These are phyloP conservation scores for Gloeostereum incarnatum DNA, from an alignment of 768 basidiomycete genomes.

Conservation along the genomic window DNA sequence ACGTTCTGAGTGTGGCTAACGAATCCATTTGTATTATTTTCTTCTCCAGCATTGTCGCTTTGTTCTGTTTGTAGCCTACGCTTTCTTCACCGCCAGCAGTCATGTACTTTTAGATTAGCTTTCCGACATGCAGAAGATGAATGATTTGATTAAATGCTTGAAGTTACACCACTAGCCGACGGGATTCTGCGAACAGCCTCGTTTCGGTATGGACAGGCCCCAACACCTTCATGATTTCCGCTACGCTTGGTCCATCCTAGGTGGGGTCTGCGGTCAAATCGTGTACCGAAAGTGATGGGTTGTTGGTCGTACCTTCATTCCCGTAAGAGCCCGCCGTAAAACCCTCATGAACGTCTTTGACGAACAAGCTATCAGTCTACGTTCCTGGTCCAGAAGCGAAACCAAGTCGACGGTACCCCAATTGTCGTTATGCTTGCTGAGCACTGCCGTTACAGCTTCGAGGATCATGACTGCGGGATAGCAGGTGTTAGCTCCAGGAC, in stretches of 20 bases:
- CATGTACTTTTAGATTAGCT: too few relatives aligned
- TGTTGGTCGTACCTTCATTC: slow-evolving; percentile 71
- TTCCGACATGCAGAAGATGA: too few relatives aligned
- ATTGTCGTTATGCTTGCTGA: slow-evolving; percentile 19
- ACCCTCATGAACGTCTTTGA: slow-evolving; percentile 59
- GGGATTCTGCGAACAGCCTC: too few relatives aligned
- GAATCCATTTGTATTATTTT: neutral
- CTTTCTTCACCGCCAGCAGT: neutral
- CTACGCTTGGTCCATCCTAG: slow-evolving; percentile 40
- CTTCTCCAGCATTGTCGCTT: neutral
- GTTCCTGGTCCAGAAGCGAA: slow-evolving; percentile 33
- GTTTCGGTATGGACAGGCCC: too few relatives aligned
- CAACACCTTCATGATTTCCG: slow-evolving; percentile 32
- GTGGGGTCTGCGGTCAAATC: slow-evolving; percentile 1
- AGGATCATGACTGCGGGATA: slow-evolving; percentile 22
- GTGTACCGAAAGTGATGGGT: neutral
- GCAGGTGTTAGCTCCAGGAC: slow-evolving; percentile 4
- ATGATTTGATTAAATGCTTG: too few relatives aligned
- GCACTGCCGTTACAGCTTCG: slow-evolving; percentile 16
- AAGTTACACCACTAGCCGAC: too few relatives aligned
- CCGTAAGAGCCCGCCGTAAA: slow-evolving; percentile 72
- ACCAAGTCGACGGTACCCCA: slow-evolving; percentile 31
- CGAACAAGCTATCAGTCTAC: slow-evolving; percentile 25
- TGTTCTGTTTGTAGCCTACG: slow-evolving; percentile 1
- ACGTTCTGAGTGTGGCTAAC: slow-evolving; percentile 39